phyloP scores from a whole-genome alignment of 2,329 filamentous ascomycete genomes.

The Xylaria sp. region DNA sequence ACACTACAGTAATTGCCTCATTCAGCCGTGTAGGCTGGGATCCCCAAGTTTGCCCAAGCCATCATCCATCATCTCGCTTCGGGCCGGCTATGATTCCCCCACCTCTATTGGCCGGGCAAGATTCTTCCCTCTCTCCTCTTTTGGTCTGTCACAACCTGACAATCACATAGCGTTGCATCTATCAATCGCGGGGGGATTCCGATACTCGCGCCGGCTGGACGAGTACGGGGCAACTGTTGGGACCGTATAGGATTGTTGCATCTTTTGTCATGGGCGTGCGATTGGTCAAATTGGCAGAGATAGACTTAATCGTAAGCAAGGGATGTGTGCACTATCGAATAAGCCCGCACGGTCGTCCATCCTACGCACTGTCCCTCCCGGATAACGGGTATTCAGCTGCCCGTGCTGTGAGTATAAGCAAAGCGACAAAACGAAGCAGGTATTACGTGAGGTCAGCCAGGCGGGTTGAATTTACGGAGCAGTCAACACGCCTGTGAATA shows the following conservation, averaged over 20 bases:
- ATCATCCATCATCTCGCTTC: neutral
- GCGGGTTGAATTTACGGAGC: neutral
- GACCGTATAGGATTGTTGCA: neutral
- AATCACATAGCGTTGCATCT: neutral
- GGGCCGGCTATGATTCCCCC: neutral
- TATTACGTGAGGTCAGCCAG: neutral
- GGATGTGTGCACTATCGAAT: neutral
- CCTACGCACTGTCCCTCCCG: neutral
- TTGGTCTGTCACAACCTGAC: neutral
- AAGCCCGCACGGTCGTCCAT: neutral
- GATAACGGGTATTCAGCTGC: neutral
- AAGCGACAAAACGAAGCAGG: neutral
- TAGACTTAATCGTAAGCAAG: neutral
- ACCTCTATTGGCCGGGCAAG: neutral
- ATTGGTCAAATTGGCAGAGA: neutral
- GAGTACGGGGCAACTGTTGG: neutral
- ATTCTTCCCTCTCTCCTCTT: neutral
- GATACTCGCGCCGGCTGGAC: neutral
- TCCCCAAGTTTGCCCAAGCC: no score
- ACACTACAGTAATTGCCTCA: neutral
- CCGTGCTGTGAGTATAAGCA: neutral
- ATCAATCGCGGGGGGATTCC: neutral
- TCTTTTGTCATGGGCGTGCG: neutral
- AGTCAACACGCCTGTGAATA: neutral
- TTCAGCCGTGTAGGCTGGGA: constrained; percentile 4